Conservation (phyloP, 2,329 filamentous ascomycete genomes). For the Alternaria sp. region DNA sequence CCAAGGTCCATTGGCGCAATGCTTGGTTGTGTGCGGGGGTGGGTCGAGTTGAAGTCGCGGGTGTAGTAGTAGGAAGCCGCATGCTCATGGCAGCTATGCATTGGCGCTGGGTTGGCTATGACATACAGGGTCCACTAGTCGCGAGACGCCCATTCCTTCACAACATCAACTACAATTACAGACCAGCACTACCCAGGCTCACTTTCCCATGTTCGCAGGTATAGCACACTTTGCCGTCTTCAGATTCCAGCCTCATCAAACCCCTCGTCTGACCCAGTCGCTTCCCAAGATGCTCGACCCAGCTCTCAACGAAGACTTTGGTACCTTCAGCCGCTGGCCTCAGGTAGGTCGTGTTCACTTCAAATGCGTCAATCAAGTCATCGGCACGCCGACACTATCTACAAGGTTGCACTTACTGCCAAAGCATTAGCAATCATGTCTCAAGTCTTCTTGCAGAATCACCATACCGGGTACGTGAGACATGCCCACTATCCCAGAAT, state of each 20-base stretch:
- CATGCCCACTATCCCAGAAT: conserved; percentile 57
- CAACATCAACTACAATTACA: conserved; percentile 21
- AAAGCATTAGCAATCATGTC: conserved; percentile 10
- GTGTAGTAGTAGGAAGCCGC: background rate
- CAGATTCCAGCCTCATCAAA: conserved; percentile 47
- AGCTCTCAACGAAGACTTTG: conserved; percentile 53
- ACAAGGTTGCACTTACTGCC: conserved; percentile 20
- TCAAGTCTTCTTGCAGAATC: background rate
- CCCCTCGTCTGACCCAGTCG: conserved; percentile 52
- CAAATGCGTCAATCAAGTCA: background rate
- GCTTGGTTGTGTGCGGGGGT: conserved; percentile 17
- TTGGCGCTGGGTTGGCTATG: conserved; percentile 4
- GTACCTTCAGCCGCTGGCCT: conserved; percentile 53
- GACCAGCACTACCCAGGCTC: conserved; percentile 27
- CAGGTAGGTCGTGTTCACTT: conserved; percentile 58
- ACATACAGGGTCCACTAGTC: conserved; percentile 3
- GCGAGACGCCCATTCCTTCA: conserved; percentile 8
- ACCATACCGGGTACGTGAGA: conserved; percentile 37
- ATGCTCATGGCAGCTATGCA: conserved; percentile 1
- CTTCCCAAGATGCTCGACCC: conserved; percentile 56
- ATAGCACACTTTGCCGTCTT: conserved; percentile 51
- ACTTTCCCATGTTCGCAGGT: conserved; percentile 52
- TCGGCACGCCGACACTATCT: background rate
- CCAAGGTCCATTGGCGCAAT: conserved; percentile 52
- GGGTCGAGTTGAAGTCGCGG: conserved; percentile 17